Base-by-base conservation (phyloP, 768 basidiomycete genomes). In the Mycena kentingensis region DNA sequence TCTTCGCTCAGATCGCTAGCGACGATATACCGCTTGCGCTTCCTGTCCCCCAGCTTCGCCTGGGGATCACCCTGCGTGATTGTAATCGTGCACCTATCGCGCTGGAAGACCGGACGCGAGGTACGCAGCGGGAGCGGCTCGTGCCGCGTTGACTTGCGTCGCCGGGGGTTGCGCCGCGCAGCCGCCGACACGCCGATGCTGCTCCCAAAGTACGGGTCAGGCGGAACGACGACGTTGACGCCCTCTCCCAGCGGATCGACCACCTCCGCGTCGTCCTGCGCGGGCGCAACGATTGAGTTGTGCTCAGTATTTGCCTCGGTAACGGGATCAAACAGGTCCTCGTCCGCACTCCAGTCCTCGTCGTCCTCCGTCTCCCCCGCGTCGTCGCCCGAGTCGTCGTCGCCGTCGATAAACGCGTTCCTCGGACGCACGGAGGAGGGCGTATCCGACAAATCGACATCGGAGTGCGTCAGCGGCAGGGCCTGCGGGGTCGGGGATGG, bases 1-100 rank as follows among this genome's bases (percentile, higher is more conserved):
- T 99, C 96, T 60, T 97, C 92, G 54, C 90, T 93, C 62, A 98
- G 67, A 78, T 99, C 97, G 64, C 93, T 97, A 5, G 94, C 90
- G 19, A 98, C 87, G 11, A 97, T 77, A 69, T 98, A 99, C 54
- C 81, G 79, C 58, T 82, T 77, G 57, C 81, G 77, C 65, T 81
- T 81, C 6, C 83, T 76, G 18, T 69, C 74, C 37, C 75, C 75
- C 37, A 80, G 72, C 51, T 81, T 81, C 0, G 72, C 74, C 0
- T 67, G 80, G 1, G 93, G 92, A 52, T 90, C 80, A 4, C 95
- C 97, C 60, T 99, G 96, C 0, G 81, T 88, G 49, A 98, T 63
- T 0, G 84, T 85, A 57, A 98, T 90, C 3, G 93, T 93, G 65
- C 94, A 98, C 22, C 97, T 76, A 66, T 99, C 95, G 45, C 93